These are phyloP conservation scores for Babesia gibsoni DNA, from an alignment of 169 alveolate species.

Conservation along the genomic window DNA sequence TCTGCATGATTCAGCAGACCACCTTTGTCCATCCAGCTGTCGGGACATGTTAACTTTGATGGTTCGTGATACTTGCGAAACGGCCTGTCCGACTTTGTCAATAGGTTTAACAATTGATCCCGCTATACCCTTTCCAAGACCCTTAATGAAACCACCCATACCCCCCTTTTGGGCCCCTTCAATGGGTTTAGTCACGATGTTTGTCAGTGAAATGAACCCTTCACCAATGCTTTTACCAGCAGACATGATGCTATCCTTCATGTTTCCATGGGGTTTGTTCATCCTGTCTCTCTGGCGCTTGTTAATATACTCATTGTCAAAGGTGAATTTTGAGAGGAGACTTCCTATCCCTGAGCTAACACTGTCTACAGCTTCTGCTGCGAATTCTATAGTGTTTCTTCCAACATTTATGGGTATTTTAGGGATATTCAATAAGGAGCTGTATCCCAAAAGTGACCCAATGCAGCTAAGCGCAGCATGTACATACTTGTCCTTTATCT, in stretches of 20 bases:
- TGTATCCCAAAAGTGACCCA: slow-evolving; percentile 84
- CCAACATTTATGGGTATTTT: slow-evolving; percentile 85
- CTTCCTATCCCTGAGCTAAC: slow-evolving; percentile 82
- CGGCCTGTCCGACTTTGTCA: slow-evolving; percentile 89
- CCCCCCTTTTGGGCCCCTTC: slow-evolving; percentile 90
- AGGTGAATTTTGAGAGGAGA: slow-evolving; percentile 82
- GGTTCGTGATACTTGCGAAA: slow-evolving; percentile 83
- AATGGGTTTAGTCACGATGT: slow-evolving; percentile 86
- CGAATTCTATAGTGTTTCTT: slow-evolving; percentile 82
- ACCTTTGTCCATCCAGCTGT: slow-evolving; percentile 36
- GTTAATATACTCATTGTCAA: slow-evolving; percentile 87
- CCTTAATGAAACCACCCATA: slow-evolving; percentile 84
- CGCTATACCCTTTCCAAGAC: slow-evolving; percentile 88
- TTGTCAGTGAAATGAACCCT: slow-evolving; percentile 83
- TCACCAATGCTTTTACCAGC: slow-evolving; percentile 86
- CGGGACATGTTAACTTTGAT: slow-evolving; percentile 82
- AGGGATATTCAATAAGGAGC: slow-evolving; percentile 86
- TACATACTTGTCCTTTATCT: slow-evolving; percentile 76
- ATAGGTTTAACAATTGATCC: slow-evolving; percentile 89
- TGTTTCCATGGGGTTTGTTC: slow-evolving; percentile 66
- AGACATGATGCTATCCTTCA: slow-evolving; percentile 81
- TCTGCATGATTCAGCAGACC: slow-evolving; percentile 70
- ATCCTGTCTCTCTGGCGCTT: slow-evolving; percentile 78
- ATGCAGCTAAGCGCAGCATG: slow-evolving; percentile 75
- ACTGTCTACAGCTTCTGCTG: slow-evolving; percentile 85